Conservation (phyloP, 352 stramenopile genomes). For the Phytopythium helicoides region DNA sequence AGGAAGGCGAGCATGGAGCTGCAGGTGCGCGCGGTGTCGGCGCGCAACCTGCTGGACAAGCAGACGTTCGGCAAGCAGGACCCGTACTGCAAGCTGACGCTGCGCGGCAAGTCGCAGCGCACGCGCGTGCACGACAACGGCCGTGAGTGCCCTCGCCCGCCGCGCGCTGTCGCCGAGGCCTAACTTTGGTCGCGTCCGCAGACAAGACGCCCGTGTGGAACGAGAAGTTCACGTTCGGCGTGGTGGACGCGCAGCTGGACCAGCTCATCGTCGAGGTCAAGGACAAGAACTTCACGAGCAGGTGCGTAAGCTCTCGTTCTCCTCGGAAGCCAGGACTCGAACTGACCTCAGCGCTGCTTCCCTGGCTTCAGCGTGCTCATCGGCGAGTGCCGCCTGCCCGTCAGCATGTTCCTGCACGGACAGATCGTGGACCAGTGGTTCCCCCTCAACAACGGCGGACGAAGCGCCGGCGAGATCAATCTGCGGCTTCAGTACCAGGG, state of each 20-base stretch:
- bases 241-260: constrained; percentile 71
- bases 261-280: constrained; percentile 77
- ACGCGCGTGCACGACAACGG: constrained; percentile 86
- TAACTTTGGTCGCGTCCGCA: constrained; percentile 8
- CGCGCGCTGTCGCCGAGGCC: neutral
- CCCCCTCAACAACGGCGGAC: constrained; percentile 64
- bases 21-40: constrained; percentile 73
- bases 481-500: constrained; percentile 70
- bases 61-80: constrained; percentile 86
- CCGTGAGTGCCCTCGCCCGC: constrained; percentile 25
- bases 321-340: neutral
- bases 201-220: constrained; percentile 79
- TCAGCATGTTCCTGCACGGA: constrained; percentile 73
- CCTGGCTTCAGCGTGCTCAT: constrained; percentile 48
- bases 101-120: constrained; percentile 62
- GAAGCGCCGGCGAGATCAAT: constrained; percentile 74
- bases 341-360: neutral
- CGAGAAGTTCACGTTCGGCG: constrained; percentile 76
- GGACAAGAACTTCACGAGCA: constrained; percentile 82
- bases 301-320: constrained; percentile 9
- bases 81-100: constrained; percentile 71
- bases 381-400: constrained; percentile 60
- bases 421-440: constrained; percentile 80
- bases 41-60: constrained; percentile 78
- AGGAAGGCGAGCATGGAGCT: constrained; percentile 50